Conservation (phyloP, 129 eudicot species). For the Scalesia atractyloides region DNA sequence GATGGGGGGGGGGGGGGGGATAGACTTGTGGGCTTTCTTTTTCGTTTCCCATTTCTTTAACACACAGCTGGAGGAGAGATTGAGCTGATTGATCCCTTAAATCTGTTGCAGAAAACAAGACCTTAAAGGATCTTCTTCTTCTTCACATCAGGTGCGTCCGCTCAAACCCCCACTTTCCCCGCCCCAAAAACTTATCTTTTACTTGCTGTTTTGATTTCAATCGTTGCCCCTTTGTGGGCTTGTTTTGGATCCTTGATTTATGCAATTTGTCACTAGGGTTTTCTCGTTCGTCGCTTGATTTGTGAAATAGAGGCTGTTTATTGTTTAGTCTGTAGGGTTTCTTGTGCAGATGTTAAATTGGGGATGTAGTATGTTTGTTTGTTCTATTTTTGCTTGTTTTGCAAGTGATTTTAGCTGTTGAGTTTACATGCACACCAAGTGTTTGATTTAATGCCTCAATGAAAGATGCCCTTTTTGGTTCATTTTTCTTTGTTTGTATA, state of each 20-base stretch:
- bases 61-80: conserved; percentile 22
- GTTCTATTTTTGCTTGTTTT: neutral
- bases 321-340: conserved; percentile 29
- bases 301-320: conserved; percentile 9
- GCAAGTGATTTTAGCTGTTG: conserved; percentile 3
- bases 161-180: conserved; percentile 2
- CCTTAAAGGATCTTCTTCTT: conserved; percentile 7
- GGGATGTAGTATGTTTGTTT: conserved; percentile 2
- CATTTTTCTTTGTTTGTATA: neutral
- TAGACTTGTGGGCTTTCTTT: conserved; percentile 25
- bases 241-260: conserved; percentile 16
- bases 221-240: conserved; percentile 23
- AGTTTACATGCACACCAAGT: conserved; percentile 28
- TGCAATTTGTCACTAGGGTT: conserved; percentile 24
- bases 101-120: conserved; percentile 26
- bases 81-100: conserved; percentile 24
- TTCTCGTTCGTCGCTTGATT: conserved; percentile 5
- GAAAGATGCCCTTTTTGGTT: conserved; percentile 18
- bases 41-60: conserved; percentile 1
- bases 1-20: conserved; percentile 25
- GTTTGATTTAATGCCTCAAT: conserved; percentile 30
- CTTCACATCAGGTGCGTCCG: conserved; percentile 31
- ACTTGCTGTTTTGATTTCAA: conserved; percentile 5
- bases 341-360: conserved; percentile 12
- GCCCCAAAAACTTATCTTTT: neutral